Evolutionary conservation across 352 stramenopile genomes (phyloP), one percentile per base, ranked within the genome.

Genomic region (Globisporangium nunn): DNA sequence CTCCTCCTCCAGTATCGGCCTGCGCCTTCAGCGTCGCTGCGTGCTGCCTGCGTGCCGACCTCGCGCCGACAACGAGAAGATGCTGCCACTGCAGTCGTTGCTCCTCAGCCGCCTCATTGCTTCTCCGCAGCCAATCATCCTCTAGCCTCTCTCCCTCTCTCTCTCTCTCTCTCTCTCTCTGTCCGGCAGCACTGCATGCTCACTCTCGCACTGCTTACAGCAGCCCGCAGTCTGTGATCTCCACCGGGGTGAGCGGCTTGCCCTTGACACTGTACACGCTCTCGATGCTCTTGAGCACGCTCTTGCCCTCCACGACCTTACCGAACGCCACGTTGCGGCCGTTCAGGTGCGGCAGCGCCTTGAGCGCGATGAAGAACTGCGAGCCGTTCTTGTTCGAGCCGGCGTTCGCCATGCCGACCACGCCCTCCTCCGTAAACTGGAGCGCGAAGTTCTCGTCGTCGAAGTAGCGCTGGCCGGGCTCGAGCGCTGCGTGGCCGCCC

Each of bases 291-390:
- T 89, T 88, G 62, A 95, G 70, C 66, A 92, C 80, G 68, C 70
- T 76, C 68, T 88, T 77, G 53, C 85, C 85, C 39, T 91, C 82
- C 39, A 95, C 80, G 51, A 95, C 64, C 68, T 95, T 95, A 65
- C 85, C 85, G 52, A 95, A 95, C 18, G 83, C 85, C 37, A 93
- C 85, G 60, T 95, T 91, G 66, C 83, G 82, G 60, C 85, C 85
- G 66, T 95, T 92, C 49, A 95, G 68, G 67, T 95, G 85, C 31
- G 85, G 82, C 62, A 90, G 66, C 58, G 82, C 74, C 66, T 81
- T 68, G 45, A 93, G 72, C 58, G 83, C 98, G 63, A 99, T 99
- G 74, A 99, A 99, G 74, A 99, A 99, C 80, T 99, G 98, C 64
- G 86, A 98, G 5, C 96, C 97, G 76, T 99, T 99, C 48, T 98